Conservation (phyloP, 2,329 filamentous ascomycete species). For the Colletotrichum shisoi region DNA sequence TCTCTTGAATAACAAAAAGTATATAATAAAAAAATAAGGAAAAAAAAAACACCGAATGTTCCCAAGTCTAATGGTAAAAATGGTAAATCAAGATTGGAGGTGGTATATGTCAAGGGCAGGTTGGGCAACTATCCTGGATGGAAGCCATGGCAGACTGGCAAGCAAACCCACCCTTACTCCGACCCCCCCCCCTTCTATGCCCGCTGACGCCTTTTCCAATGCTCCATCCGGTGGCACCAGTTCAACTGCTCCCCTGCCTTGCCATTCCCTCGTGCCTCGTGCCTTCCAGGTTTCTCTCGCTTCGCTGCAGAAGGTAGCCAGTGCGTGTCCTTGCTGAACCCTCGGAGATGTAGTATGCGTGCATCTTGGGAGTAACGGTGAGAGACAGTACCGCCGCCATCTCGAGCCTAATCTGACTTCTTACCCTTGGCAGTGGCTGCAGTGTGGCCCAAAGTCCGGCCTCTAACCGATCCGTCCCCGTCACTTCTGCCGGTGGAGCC, state of each 20-base stretch:
- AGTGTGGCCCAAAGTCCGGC: slow-evolving; percentile 45
- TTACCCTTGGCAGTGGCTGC: slow-evolving; percentile 52
- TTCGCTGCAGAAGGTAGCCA: background rate
- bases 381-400: background rate
- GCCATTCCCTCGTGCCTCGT: background rate
- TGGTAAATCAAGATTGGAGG: slow-evolving; percentile 9
- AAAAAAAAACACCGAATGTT: background rate
- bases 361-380: background rate
- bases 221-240: slow-evolving; percentile 6
- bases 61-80: slow-evolving; percentile 11
- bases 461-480: slow-evolving; percentile 51
- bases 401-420: slow-evolving; percentile 53
- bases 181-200: slow-evolving; percentile 3
- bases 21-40: background rate
- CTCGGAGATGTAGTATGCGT: background rate
- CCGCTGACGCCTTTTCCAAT: slow-evolving; percentile 34
- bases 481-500: slow-evolving; percentile 53
- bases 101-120: background rate
- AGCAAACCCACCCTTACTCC: background rate
- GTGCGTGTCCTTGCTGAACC: background rate
- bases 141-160: slow-evolving; percentile 4
- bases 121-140: background rate
- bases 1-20: too few relatives aligned
- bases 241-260: background rate
- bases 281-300: too few relatives aligned